These are phyloP conservation scores for Cystobasidium pallidum DNA, from an alignment of 1,284 basidiomycete genomes.

Conservation along the genomic window DNA sequence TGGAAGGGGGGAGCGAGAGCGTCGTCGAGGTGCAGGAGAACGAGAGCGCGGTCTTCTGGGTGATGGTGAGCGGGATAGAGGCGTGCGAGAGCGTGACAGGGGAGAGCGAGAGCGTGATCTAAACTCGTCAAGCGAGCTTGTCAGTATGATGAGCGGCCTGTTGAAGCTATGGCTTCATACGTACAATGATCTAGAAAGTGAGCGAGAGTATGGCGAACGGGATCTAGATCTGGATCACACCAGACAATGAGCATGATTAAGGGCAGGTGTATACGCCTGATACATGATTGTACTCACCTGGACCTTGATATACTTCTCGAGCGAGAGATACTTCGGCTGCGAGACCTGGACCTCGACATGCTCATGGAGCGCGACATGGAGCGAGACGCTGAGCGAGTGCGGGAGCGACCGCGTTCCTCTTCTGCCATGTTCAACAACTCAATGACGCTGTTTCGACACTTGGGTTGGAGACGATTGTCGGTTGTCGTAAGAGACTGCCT, in stretches of 20 bases:
- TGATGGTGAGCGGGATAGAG: slow-evolving; percentile 33
- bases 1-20: slow-evolving; percentile 27
- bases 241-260: neutral
- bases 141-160: neutral
- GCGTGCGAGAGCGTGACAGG: slow-evolving; percentile 31
- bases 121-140: neutral
- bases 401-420: slow-evolving; percentile 26
- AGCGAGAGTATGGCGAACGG: slow-evolving; percentile 42
- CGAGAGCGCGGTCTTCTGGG: slow-evolving; percentile 21
- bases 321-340: slow-evolving; percentile 29
- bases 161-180: neutral
- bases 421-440: slow-evolving; percentile 15
- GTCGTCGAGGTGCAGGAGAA: slow-evolving; percentile 10
- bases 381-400: slow-evolving; percentile 6
- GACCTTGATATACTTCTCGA: slow-evolving; percentile 35
- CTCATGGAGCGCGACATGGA: slow-evolving; percentile 25
- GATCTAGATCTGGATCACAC: slow-evolving; percentile 22
- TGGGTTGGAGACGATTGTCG: too few species aligned
- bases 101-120: slow-evolving; percentile 24
- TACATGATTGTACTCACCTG: too few species aligned
- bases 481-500: too few species aligned
- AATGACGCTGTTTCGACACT: too few species aligned
- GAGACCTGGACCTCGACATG: slow-evolving; percentile 24
- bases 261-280: too few species aligned
- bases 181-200: slow-evolving; percentile 29